Base-by-base conservation (phyloP, 768 basidiomycete species). In the Lactarius quietus region DNA sequence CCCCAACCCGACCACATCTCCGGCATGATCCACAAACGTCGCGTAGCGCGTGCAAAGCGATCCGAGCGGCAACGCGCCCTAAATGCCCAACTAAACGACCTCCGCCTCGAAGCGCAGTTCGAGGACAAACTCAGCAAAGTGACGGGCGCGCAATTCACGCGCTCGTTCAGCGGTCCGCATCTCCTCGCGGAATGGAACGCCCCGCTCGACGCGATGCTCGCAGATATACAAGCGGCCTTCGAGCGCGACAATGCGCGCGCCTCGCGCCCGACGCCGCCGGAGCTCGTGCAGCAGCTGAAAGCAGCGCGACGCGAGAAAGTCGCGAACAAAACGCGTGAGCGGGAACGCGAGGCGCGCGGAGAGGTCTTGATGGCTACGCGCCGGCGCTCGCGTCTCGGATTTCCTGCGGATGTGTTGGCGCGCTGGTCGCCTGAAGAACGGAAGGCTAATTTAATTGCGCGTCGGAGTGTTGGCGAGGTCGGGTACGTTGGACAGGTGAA, bases 1-100 rank as follows among this genome's bases (percentile, higher is more conserved):
- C 92, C 91, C 1, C 93, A 96, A 67, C 95, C 95, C 0, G 70
- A 76, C 6, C 78, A 82, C n/a, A 83, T 94, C 53, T 80, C 83
- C 1, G 82, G 83, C 73, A 92, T 94, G 78, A 90, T 95, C 38
- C 73, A 76, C 48, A 75, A 77, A 18, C 78, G 88, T 2, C 76
- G 81, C 18, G 66, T 72, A 10, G 76, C 77, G 5, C 77, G 81
- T 1, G 84, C 79, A 7, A 74, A 77, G 39, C 81, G 90, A 6
- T 68, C 80, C n/a, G 75, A 70, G 33, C 74, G 73, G 57, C 72
- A 74, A 10, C 72, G 68, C 4, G 68, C 72, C 17, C 64, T 84
- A 3, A 62, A 69, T 5, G 79, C 75, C 35, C 74, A 72, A 72
- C 59, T 71, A 51, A 70, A 74, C 18, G 78, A 79, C 67, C 59